Percentiles rank a stretch among this genome's conserved stretches.
These are phyloP conservation scores for Botrytis sinoallii DNA, from an alignment of 2,329 filamentous ascomycete genomes.

Conservation along the genomic window DNA sequence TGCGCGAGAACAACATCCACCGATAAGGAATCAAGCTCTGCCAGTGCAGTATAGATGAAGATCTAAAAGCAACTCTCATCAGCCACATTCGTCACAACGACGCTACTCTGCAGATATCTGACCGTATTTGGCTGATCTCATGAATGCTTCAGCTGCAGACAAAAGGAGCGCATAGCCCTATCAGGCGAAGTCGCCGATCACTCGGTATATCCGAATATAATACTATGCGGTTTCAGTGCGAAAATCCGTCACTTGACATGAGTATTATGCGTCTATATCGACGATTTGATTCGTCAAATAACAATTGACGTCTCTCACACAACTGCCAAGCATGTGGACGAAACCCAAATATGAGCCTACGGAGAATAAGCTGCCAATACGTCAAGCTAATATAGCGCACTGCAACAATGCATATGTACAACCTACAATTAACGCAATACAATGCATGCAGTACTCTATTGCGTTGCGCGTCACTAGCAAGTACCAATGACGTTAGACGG, in stretches of 20 bases:
- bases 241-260: background rate
- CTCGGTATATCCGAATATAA: background rate
- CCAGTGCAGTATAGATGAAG: background rate
- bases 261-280: background rate
- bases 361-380: slow-evolving; percentile 5
- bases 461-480: background rate
- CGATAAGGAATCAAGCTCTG: background rate
- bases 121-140: background rate
- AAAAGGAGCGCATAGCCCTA: background rate
- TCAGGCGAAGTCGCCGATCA: background rate
- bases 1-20: background rate
- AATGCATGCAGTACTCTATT: background rate
- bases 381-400: background rate
- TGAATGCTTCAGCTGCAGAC: too few relatives aligned
- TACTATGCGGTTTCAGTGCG: background rate
- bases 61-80: background rate
- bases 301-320: background rate
- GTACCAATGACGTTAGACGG: background rate
- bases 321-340: background rate
- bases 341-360: background rate
- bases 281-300: background rate
- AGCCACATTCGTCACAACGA: background rate
- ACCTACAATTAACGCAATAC: background rate
- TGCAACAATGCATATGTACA: background rate
- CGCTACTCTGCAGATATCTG: background rate